Conservation (phyloP, 345 rosid species). For the Angophora floribunda region DNA sequence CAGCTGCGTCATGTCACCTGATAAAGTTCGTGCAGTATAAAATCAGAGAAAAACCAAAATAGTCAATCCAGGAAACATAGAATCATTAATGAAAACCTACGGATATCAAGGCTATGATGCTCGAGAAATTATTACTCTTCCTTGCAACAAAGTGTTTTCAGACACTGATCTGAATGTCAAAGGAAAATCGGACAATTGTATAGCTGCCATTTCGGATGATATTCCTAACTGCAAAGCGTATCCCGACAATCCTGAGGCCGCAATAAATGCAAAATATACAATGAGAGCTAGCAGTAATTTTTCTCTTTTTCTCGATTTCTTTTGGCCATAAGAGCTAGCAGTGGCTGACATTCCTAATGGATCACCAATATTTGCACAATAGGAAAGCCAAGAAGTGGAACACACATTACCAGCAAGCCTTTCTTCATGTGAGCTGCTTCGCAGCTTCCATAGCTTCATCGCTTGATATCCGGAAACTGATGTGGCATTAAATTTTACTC, state of each 20-base stretch:
- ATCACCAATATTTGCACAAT: neutral
- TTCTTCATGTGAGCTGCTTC: conserved; percentile 41
- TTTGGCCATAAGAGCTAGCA: neutral
- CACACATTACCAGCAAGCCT: conserved; percentile 33
- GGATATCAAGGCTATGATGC: neutral
- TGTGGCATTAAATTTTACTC: neutral
- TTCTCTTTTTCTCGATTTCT: too few relatives aligned
- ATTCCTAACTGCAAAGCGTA: conserved; percentile 42
- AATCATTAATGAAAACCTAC: neutral
- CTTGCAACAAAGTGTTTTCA: neutral
- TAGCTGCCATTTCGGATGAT: conserved; percentile 51
- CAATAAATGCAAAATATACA: neutral
- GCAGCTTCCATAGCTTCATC: conserved; percentile 49
- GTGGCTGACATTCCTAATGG: neutral
- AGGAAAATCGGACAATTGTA: neutral
- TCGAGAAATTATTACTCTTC: neutral
- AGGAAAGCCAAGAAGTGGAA: neutral
- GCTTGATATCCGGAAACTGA: conserved; percentile 32
- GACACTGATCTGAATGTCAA: neutral
- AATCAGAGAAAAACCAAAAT: neutral
- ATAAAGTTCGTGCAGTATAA: neutral
- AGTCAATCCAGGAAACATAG: neutral
- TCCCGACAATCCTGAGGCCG: neutral
- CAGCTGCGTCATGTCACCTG: conserved; percentile 50
- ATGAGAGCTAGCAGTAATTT: too few relatives aligned